Base-by-base conservation (phyloP, 768 basidiomycete species). In the Infundibulicybe gibba region DNA sequence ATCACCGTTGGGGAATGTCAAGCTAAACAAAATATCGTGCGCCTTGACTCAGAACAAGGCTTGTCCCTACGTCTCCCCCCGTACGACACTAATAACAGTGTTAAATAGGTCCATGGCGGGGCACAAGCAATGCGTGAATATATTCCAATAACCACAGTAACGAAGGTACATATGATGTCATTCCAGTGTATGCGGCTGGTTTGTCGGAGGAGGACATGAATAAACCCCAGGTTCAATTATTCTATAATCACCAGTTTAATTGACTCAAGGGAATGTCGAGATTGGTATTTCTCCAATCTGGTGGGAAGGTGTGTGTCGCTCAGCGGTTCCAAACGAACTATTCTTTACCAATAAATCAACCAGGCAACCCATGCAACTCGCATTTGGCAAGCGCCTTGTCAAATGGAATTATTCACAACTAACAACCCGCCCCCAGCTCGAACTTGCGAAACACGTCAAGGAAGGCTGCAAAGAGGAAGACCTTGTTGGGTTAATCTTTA, bases 211-310 rank as follows among this genome's bases (percentile, higher is more conserved):
- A 81, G 52, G 90, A 93, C 54, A 88, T 93, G 82, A 62, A 84
- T 47, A 92, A 90, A 62, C 82, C 91, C 44, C 90, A 93, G 75
- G 87, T 86, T 59, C 35, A 25, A 32, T 41, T 19, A 44, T 43
- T 25, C 40, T 3, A 40, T 32, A 6, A 15, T 49, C 43, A 39
- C 20, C 34, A 41, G 14, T 48, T 16, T 12, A 20, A 31, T 48
- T 49, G 16, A 44, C 49, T 53, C 39, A 25, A 8, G 3, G 8
- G 8, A 25, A 25, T 25, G 17, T 53, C 16, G 59, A 91, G 86
- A 85, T 94, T 57, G 91, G 91, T 40, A 90, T 94, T 58, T 87
- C 87, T 25, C 84, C 88, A 3, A 76, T 92, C 44, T 94, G 90
- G 90, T 94, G 90, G 89, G 90, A 93, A 76, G 90, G 90, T 85